Base-by-base conservation (phyloP, 805 yeast genomes). In the Candida chauliodis region DNA sequence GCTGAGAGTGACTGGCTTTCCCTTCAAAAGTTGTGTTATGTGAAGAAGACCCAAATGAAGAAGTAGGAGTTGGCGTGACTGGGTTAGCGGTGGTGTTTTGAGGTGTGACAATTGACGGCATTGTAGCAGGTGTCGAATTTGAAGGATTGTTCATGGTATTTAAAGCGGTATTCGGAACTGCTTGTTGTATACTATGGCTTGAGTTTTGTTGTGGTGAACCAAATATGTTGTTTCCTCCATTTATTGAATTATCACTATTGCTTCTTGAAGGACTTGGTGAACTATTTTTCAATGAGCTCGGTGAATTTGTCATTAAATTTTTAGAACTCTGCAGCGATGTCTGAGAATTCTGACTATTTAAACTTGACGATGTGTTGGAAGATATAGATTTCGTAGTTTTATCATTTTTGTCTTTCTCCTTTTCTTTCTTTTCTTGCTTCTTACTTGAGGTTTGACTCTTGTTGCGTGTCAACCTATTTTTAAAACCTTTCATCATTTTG, bases 401-500 rank as follows among this genome's bases (percentile, higher is more conserved):
- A 22, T 48, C 47, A 26, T 44, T 24, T 32, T 57, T 53, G 35
- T 55, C 56, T 22, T 63, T 66, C 17, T 59, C 63, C 29, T 51
- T 49, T 32, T 61, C 61, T 48, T 66, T 67, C 38, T 65, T 64
- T 16, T 65, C 63, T 1, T 54, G 29, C 41, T 63, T 59, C 42
- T 66, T 66, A 34, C 48, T 52, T 18, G 68, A 45, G 25, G 67
- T 44, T 38, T 53, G 68, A 44, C 57, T 50, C 49, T 61, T 61
- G 50, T 63, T 65, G 43, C 74, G 54, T 14, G 72, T 61, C 50
- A 68, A 71, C 45, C 72, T 58, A 41, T 68, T 67, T 46, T 68
- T 68, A 48, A 68, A 68, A 13, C 74, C 74, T 58, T 67, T 68
- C 73, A 68, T 68, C 74, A 68, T 68, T 34, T 53, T 61, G 39